Percentiles rank a stretch among this genome's conserved stretches.
Conservation (phyloP, 345 rosid species). For the Stellera chamaejasme region DNA sequence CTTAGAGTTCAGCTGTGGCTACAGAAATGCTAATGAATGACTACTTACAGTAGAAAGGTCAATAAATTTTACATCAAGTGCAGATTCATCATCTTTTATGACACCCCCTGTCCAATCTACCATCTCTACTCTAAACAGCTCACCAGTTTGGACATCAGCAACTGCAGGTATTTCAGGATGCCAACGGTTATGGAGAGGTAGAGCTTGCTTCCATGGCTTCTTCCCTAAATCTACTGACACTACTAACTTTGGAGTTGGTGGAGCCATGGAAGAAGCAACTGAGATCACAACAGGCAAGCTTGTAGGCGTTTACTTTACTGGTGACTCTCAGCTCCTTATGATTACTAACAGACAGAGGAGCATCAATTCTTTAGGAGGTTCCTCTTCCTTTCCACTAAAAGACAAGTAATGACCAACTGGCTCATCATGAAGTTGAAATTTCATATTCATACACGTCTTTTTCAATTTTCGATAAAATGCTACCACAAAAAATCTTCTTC, state of each 20-base stretch:
- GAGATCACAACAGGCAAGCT: background rate
- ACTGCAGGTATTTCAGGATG: constrained; percentile 64
- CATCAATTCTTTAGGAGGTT: no score
- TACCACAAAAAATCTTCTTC: no score
- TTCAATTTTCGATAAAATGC: no score
- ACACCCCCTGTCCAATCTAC: constrained; percentile 61
- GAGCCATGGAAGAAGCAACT: constrained; percentile 35
- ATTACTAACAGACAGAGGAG: no score
- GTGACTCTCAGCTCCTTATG: no score
- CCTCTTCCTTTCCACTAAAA: no score
- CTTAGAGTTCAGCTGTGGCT: background rate
- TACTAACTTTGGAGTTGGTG: constrained; percentile 42
- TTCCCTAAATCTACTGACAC: constrained; percentile 55
- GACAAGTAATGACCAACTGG: no score
- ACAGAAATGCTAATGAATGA: background rate
- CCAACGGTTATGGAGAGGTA: constrained; percentile 72
- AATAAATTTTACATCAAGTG: constrained; percentile 37
- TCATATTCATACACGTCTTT: no score
- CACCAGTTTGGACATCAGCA: constrained; percentile 35
- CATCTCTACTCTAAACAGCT: constrained; percentile 61
- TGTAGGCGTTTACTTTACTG: no score
- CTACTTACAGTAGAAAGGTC: constrained; percentile 46
- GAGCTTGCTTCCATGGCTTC: constrained; percentile 61
- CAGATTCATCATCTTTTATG: constrained; percentile 53
- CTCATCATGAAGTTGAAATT: no score